Conservation (phyloP, 805 yeast species). For the Clavispora phyllophila region DNA sequence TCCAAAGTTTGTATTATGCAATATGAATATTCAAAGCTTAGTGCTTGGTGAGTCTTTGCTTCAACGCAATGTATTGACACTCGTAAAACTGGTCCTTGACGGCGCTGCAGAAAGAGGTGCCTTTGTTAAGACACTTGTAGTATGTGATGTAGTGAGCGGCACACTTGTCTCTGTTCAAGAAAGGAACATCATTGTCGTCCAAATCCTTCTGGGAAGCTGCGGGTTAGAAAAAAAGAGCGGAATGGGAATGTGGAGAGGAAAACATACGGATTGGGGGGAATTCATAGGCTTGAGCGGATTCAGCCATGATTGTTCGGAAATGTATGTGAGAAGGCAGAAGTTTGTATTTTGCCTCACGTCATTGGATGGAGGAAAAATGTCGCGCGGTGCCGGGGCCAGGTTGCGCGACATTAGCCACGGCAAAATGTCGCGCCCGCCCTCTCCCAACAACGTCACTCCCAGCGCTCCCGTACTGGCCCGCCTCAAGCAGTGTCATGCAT, state of each 20-base stretch:
- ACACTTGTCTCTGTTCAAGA: slow-evolving; percentile 40
- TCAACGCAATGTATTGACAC: slow-evolving; percentile 39
- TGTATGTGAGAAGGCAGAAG: not conserved
- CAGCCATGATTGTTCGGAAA: slow-evolving; percentile 8
- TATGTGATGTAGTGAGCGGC: slow-evolving; percentile 39
- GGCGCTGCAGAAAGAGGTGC: slow-evolving; percentile 34
- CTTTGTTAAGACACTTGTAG: slow-evolving; percentile 41
- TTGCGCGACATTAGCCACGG: not conserved
- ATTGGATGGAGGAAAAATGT: slow-evolving; percentile 7
- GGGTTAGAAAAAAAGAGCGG: slow-evolving; percentile 5
- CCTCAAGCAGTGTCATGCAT: too few species aligned
- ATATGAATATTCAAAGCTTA: slow-evolving; percentile 2
- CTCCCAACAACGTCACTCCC: too few species aligned
- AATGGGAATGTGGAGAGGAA: too few species aligned
- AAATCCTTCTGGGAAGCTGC: slow-evolving; percentile 26
- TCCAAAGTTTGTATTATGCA: slow-evolving; percentile 7
- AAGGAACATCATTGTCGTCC: slow-evolving; percentile 39
- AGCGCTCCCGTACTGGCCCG: too few species aligned
- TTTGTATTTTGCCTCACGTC: slow-evolving; percentile 1
- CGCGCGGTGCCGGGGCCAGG: not conserved
- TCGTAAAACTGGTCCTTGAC: slow-evolving; percentile 41
- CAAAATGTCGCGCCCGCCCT: not conserved
- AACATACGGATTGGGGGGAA: slow-evolving; percentile 41
- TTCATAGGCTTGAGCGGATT: slow-evolving; percentile 20
- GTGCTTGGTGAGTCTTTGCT: slow-evolving; percentile 34